These are phyloP conservation scores for Solanum gracilifrons DNA, from an alignment of 257 asterid genomes.

Conservation along the genomic window DNA sequence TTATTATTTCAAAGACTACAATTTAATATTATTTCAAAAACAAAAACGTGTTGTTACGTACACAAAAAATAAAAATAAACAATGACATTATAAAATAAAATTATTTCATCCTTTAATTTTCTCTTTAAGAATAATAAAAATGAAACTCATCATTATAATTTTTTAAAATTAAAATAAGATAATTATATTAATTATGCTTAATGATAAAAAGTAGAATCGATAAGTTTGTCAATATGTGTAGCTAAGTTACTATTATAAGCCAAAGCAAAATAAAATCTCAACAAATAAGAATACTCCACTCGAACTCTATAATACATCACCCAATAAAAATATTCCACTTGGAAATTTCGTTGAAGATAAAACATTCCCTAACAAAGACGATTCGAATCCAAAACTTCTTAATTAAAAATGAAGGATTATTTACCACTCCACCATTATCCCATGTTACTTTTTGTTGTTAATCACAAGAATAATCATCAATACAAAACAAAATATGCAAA, in stretches of 20 bases:
- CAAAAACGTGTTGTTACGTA: neutral
- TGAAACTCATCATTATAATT: neutral
- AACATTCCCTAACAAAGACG: too few species aligned
- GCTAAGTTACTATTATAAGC: neutral
- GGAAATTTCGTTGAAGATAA: too few species aligned
- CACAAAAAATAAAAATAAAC: neutral
- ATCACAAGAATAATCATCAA: neutral
- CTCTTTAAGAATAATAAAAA: too few species aligned
- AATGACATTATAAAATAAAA: too few species aligned
- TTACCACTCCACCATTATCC: too few species aligned
- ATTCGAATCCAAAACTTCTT: rapidly evolving
- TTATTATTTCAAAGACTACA: neutral
- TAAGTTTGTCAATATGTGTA: neutral
- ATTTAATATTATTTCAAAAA: too few species aligned
- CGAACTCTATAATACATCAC: neutral
- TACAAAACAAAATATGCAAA: neutral
- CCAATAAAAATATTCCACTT: neutral
- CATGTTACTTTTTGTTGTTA: neutral
- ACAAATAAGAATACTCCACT: neutral
- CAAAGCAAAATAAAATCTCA: neutral
- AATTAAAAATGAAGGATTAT: too few species aligned
- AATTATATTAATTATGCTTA: too few species aligned
- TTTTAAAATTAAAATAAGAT: too few species aligned
- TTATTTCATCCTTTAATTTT: neutral
- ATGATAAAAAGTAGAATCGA: neutral